These are phyloP conservation scores for Leccinum obscurum DNA, from an alignment of 768 basidiomycete species.

Conservation along the genomic window DNA sequence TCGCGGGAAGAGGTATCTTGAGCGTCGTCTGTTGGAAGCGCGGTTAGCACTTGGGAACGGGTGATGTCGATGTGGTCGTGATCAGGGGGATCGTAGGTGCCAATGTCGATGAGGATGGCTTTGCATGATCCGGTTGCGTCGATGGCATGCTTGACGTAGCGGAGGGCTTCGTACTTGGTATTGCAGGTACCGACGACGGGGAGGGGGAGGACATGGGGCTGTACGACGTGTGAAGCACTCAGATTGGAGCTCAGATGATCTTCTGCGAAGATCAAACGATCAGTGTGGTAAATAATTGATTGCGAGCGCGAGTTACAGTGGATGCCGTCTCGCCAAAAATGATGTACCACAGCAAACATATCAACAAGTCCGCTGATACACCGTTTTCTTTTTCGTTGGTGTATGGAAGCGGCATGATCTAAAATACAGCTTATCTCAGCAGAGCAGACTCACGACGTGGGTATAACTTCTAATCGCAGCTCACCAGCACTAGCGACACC, in stretches of 20 bases:
- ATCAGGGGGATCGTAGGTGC: conserved; percentile 18
- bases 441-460: not conserved
- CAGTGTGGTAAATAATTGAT: not conserved
- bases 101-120: conserved; percentile 31
- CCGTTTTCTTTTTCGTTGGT: too few species aligned
- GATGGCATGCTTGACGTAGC: conserved; percentile 23
- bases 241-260: too few species aligned
- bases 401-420: too few species aligned
- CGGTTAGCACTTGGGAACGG: conserved; percentile 21
- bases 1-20: conserved; percentile 11
- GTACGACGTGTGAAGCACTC: too few species aligned
- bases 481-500: not conserved
- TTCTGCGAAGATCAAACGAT: too few species aligned
- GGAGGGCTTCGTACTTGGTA: conserved; percentile 27
- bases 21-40: not conserved
- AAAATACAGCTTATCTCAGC: conserved; percentile 22
- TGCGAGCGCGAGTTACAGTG: not conserved
- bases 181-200: conserved; percentile 32
- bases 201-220: not conserved
- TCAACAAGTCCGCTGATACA: too few species aligned
- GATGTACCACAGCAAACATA: too few species aligned
- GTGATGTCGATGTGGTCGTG: conserved; percentile 21
- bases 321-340: too few species aligned
- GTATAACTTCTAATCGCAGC: too few species aligned
- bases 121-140: conserved; percentile 13